Conservation (phyloP, 2,329 filamentous ascomycete species). For the Neonectria sp. region DNA sequence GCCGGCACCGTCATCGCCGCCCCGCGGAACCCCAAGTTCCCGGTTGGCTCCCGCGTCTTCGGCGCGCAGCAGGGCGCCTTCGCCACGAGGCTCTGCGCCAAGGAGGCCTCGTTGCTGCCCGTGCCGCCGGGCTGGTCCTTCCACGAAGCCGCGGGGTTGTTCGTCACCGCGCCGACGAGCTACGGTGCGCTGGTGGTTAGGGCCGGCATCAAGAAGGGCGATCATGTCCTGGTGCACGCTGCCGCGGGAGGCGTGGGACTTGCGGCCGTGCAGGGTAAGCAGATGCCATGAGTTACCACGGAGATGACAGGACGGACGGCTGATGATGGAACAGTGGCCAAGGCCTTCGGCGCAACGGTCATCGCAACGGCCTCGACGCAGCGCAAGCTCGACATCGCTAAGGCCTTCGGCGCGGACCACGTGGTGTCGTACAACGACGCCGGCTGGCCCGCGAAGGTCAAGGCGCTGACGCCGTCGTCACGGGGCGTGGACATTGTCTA, state of each 20-base stretch:
- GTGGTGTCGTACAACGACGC: constrained; percentile 81
- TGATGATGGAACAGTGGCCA: constrained; percentile 73
- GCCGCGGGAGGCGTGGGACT: constrained; percentile 93
- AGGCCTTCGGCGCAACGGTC: constrained; percentile 92
- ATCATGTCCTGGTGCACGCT: constrained; percentile 92
- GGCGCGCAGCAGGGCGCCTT: constrained; percentile 90
- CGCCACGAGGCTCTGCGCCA: constrained; percentile 79
- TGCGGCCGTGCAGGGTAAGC: constrained; percentile 83
- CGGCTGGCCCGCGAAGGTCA: constrained; percentile 78
- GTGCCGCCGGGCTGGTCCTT: constrained; percentile 88
- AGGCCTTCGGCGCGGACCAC: constrained; percentile 87
- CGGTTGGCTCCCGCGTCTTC: constrained; percentile 87
- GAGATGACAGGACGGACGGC: background rate
- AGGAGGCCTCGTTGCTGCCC: constrained; percentile 77
- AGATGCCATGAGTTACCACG: background rate
- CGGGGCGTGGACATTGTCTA: constrained; percentile 92
- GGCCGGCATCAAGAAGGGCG: constrained; percentile 83
- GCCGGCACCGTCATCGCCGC: constrained; percentile 81
- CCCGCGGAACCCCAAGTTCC: constrained; percentile 76
- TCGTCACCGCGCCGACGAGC: constrained; percentile 92
- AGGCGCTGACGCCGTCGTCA: constrained; percentile 81
- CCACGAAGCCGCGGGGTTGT: constrained; percentile 87
- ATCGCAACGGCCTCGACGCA: constrained; percentile 89
- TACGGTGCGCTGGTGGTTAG: constrained; percentile 87
- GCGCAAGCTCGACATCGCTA: constrained; percentile 85